Evolutionary conservation across 2,329 filamentous ascomycete species (phyloP).

Genomic region (Fusarium sp.): DNA sequence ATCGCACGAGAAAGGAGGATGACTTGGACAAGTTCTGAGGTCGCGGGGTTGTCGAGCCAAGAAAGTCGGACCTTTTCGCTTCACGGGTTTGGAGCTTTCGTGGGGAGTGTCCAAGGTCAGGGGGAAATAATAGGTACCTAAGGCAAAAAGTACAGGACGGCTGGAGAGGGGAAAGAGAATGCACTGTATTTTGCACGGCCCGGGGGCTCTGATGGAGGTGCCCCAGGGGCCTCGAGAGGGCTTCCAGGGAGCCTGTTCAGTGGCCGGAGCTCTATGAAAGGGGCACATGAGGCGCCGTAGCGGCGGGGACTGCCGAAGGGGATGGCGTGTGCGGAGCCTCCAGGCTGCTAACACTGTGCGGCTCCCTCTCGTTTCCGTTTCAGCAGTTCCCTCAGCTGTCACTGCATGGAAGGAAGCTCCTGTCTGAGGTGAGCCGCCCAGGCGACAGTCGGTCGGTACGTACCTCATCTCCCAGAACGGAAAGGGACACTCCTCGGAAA

Average conservation of each 20-base stretch:
- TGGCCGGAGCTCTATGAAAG: neutral
- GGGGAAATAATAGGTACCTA: constrained; percentile 37
- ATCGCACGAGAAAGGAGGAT: constrained; percentile 43
- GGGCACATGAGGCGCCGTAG: neutral
- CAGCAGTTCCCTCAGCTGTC: constrained; percentile 2
- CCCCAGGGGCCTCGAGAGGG: neutral
- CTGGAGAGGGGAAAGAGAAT: neutral
- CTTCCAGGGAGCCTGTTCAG: neutral
- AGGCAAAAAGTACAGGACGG: constrained; percentile 30
- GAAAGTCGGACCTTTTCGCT: constrained; percentile 47
- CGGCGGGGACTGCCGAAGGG: neutral
- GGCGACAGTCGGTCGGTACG: neutral
- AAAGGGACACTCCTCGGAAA: constrained; percentile 19
- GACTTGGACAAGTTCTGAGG: constrained; percentile 47
- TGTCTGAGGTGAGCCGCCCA: constrained; percentile 1
- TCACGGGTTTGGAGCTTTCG: constrained; percentile 44
- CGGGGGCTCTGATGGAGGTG: neutral
- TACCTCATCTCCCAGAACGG: constrained; percentile 7
- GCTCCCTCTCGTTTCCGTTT: constrained; percentile 19
- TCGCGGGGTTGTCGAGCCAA: constrained; percentile 46
- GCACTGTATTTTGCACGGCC: constrained; percentile 29
- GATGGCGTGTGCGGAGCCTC: neutral
- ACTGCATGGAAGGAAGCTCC: constrained; percentile 7
- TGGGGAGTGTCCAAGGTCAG: constrained; percentile 39
- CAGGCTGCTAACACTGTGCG: constrained; percentile 33